phyloP scores from a whole-genome alignment of 2,329 filamentous ascomycete genomes.

The Phoma herbarum region DNA sequence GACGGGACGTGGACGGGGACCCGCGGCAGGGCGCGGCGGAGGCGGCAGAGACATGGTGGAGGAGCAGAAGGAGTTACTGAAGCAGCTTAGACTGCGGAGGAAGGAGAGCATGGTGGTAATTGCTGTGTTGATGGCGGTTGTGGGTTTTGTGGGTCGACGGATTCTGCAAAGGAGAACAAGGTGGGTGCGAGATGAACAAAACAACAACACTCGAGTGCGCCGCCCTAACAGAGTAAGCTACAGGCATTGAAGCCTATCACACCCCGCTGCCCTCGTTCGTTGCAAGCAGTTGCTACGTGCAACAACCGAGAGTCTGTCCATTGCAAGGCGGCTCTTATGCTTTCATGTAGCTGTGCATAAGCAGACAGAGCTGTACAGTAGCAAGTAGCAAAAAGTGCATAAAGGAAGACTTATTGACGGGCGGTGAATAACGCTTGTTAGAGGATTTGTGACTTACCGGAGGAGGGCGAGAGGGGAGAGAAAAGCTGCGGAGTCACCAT shows the following conservation, averaged over 20 bases:
- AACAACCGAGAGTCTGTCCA: background rate
- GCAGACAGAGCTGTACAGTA: background rate
- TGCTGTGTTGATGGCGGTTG: background rate
- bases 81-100: background rate
- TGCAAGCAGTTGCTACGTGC: background rate
- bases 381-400: background rate
- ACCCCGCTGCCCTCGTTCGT: constrained; percentile 1
- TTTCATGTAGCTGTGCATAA: background rate
- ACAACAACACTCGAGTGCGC: background rate
- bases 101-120: background rate
- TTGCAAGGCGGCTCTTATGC: background rate
- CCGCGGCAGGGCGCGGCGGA: background rate
- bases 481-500: background rate
- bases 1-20: background rate
- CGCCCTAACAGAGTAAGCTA: background rate
- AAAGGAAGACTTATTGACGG: background rate
- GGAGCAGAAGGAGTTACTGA: background rate
- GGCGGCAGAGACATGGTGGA: background rate
- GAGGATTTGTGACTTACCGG: background rate
- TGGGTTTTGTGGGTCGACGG: background rate
- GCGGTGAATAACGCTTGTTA: background rate
- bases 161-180: background rate
- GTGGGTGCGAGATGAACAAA: background rate
- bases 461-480: background rate
- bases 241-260: background rate